Conservation (phyloP, 352 stramenopile species). For the Globisporangium recalcitrans region DNA sequence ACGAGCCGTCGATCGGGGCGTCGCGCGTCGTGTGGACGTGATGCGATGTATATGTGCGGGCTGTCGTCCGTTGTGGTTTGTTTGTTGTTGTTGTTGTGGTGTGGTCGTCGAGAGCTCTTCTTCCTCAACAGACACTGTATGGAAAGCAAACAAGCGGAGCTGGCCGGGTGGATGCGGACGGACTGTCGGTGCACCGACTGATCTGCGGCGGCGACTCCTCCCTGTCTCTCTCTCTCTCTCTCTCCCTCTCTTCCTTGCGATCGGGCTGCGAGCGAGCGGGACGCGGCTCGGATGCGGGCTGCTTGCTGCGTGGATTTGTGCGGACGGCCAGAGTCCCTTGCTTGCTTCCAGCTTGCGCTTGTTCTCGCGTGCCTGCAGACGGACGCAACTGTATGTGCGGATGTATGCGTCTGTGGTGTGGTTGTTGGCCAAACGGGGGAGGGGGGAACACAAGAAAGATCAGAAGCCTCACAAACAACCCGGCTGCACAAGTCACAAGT, state of each 20-base stretch:
- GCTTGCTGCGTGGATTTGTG: not conserved
- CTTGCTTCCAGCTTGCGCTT: not conserved
- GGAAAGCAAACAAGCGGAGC: not conserved
- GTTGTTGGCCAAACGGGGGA: not conserved
- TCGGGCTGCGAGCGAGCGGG: not conserved
- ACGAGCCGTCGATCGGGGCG: not conserved
- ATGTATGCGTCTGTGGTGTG: not conserved
- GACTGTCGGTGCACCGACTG: slow-evolving; percentile 5
- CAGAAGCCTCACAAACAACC: not conserved
- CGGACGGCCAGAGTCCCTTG: not conserved
- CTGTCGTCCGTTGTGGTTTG: slow-evolving; percentile 7
- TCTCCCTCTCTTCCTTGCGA: not conserved
- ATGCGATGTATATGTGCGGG: not conserved
- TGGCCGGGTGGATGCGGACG: not conserved
- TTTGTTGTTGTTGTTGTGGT: not conserved
- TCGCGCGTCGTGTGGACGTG: not conserved
- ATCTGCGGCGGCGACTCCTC: not conserved
- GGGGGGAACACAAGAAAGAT: not conserved
- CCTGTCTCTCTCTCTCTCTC: slow-evolving; percentile 9
- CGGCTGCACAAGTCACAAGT: not conserved
- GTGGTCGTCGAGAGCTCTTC: slow-evolving; percentile 3
- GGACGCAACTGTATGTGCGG: not conserved
- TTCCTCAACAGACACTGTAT: not conserved
- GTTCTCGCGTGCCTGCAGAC: not conserved
- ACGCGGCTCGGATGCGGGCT: not conserved